Conservation (phyloP, 345 rosid species). For the Rhodamnia argentea region DNA sequence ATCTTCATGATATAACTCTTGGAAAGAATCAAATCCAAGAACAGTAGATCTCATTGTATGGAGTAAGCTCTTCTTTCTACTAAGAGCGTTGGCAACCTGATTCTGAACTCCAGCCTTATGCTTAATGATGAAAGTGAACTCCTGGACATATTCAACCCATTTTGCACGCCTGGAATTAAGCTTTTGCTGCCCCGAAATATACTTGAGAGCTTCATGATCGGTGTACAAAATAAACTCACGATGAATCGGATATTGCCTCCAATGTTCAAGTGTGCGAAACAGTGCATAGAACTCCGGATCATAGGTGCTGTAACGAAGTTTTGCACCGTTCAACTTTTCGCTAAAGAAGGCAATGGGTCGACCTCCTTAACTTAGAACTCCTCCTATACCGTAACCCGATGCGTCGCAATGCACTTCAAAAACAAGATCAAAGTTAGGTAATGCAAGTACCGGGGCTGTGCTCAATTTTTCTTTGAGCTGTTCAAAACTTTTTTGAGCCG, state of each 20-base stretch:
- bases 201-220: not conserved
- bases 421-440: too few relatives aligned
- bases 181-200: too few relatives aligned
- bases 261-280: not conserved
- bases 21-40: not conserved
- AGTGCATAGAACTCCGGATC: conserved; percentile 1
- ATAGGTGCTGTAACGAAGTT: not conserved
- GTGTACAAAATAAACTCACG: not conserved
- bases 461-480: not conserved
- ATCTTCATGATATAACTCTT: not conserved
- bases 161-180: too few relatives aligned
- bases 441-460: too few relatives aligned
- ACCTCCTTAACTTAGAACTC: too few relatives aligned
- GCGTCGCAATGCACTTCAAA: too few relatives aligned
- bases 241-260: not conserved
- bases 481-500: not conserved
- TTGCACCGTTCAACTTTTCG: too few relatives aligned
- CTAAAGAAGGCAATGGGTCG: too few relatives aligned
- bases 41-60: not conserved
- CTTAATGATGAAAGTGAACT: too few relatives aligned
- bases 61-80: not conserved
- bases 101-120: not conserved
- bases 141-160: too few relatives aligned
- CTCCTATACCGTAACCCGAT: too few relatives aligned
- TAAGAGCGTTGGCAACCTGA: not conserved